Evolutionary conservation across 2,329 filamentous ascomycete species (phyloP).

Genomic region (Aspergillus pseudoviridinutans): DNA sequence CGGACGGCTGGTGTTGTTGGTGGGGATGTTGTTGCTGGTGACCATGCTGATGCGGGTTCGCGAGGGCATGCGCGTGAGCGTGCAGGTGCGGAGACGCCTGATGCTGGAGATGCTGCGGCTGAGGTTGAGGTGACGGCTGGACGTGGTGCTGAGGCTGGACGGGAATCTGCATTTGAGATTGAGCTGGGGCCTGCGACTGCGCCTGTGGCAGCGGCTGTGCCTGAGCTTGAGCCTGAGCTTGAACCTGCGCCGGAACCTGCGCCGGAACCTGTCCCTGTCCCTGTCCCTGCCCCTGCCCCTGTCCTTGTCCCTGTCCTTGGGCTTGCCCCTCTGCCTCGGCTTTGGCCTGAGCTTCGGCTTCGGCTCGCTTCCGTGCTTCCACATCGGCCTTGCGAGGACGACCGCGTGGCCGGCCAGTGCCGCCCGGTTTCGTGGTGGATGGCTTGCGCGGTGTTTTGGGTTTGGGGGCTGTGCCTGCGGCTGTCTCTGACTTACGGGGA

Average conservation of each 20-base stretch:
- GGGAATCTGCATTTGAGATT: conserved; percentile 2
- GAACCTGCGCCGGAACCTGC: neutral
- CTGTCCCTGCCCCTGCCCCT: conserved; percentile 4
- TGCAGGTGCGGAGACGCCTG: conserved; percentile 4
- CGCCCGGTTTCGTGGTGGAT: conserved; percentile 16
- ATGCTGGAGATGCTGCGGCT: conserved; percentile 8
- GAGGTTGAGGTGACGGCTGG: neutral
- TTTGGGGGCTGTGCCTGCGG: conserved; percentile 14
- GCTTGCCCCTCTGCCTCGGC: conserved; percentile 8
- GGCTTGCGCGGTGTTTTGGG: conserved; percentile 15
- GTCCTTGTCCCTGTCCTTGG: neutral
- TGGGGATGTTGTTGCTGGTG: neutral
- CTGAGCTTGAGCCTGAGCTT: conserved; percentile 1
- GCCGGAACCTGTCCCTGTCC: conserved; percentile 2
- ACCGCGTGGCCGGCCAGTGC: conserved; percentile 31
- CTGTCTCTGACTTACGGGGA: conserved; percentile 21
- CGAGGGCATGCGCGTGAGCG: neutral
- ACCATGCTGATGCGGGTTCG: neutral
- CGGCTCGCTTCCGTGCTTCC: conserved; percentile 22
- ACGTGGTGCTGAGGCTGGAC: neutral
- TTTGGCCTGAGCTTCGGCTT: conserved; percentile 16
- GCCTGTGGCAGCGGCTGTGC: conserved; percentile 18
- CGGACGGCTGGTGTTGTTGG: neutral
- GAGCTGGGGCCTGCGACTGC: conserved; percentile 7
- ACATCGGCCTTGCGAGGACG: conserved; percentile 33